Conservation (phyloP, 345 rosid genomes). For the Syzygium grande region DNA sequence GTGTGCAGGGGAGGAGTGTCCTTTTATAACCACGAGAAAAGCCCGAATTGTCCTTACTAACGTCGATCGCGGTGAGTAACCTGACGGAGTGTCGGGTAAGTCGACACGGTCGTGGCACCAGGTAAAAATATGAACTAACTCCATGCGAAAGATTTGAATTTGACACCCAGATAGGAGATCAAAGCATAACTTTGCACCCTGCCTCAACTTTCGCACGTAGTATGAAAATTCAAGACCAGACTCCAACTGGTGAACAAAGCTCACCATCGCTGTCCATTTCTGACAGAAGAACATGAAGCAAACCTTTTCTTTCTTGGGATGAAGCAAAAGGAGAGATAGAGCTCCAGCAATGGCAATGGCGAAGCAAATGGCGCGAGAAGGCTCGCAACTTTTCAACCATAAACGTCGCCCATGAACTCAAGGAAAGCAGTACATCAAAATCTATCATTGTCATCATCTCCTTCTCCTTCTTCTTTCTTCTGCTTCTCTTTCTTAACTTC, state of each 20-base stretch:
- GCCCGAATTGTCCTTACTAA: background rate
- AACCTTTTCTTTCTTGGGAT: background rate
- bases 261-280: background rate
- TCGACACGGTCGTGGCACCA: background rate
- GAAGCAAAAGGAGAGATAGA: background rate
- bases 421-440: background rate
- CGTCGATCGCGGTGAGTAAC: background rate
- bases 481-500: background rate
- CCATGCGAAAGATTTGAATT: background rate
- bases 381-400: background rate
- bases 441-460: background rate
- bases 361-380: background rate
- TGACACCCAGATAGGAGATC: background rate
- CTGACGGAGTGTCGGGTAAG: background rate
- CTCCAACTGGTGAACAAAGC: background rate
- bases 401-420: background rate
- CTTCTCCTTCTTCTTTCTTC: background rate
- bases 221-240: background rate
- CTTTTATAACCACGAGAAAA: too few relatives aligned
- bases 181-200: background rate
- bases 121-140: background rate
- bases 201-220: too few relatives aligned
- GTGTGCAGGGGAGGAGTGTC: too few relatives aligned
- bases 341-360: too few relatives aligned
- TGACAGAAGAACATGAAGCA: background rate